Conservation (phyloP, 345 rosid genomes). For the Linum lewisii region DNA sequence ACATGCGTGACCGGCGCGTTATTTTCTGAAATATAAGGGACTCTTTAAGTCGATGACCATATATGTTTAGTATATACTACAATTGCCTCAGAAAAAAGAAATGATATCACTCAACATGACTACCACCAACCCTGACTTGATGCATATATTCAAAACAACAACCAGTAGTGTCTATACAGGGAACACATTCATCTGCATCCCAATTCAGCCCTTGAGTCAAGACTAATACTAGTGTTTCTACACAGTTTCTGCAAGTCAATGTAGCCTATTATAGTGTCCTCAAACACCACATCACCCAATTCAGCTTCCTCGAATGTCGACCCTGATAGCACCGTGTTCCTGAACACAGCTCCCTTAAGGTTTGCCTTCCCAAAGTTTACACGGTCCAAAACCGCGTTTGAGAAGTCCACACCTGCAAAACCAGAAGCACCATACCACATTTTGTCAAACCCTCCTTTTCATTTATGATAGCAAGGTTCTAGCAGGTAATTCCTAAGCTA, state of each 20-base stretch:
- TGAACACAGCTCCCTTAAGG: constrained; percentile 72
- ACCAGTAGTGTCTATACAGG: background rate
- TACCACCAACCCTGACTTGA: too few relatives aligned
- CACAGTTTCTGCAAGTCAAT: constrained; percentile 66
- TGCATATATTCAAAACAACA: too few relatives aligned
- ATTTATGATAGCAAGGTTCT: too few relatives aligned
- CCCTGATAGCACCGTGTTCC: constrained; percentile 68
- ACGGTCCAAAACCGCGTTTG: constrained; percentile 79
- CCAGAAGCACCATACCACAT: background rate
- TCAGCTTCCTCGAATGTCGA: constrained; percentile 69
- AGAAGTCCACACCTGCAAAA: constrained; percentile 63
- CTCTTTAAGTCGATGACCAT: too few relatives aligned
- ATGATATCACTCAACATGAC: too few relatives aligned
- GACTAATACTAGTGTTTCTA: constrained; percentile 32
- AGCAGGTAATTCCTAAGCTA: too few relatives aligned
- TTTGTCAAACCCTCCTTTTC: background rate
- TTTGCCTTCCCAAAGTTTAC: constrained; percentile 70
- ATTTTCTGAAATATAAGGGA: too few relatives aligned
- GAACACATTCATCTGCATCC: constrained; percentile 46
- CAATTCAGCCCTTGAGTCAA: constrained; percentile 40
- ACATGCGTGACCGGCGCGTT: too few relatives aligned
- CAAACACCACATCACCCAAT: constrained; percentile 52
- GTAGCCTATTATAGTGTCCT: constrained; percentile 66
- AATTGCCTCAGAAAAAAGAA: background rate
- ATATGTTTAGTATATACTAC: too few relatives aligned